Conservation (phyloP, 2,329 filamentous ascomycete species). For the Aciculosporium take region DNA sequence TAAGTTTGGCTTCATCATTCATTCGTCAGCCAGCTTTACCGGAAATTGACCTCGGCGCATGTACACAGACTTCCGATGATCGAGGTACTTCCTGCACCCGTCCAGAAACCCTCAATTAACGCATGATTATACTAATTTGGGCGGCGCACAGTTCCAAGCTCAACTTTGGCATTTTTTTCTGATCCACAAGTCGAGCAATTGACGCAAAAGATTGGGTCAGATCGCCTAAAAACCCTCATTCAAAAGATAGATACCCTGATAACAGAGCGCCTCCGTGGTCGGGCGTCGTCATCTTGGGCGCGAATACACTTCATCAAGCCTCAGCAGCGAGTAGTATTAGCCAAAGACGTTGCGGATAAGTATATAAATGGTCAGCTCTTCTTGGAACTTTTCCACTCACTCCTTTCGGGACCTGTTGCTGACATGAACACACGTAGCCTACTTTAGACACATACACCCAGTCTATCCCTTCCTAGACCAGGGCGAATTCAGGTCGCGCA, state of each 20-base stretch:
- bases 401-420: neutral
- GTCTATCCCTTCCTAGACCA: conserved; percentile 23
- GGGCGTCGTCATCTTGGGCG: neutral
- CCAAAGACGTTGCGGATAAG: neutral
- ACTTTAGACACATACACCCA: conserved; percentile 22
- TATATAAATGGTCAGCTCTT: conserved; percentile 1
- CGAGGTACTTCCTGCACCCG: neutral
- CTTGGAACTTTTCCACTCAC: neutral
- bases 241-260: conserved; percentile 9
- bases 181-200: conserved; percentile 18
- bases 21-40: neutral
- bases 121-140: neutral
- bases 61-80: conserved; percentile 4
- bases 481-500: neutral
- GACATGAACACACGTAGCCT: conserved; percentile 13
- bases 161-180: conserved; percentile 21
- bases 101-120: neutral
- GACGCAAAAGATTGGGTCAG: conserved; percentile 8
- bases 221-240: conserved; percentile 7
- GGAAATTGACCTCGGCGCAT: neutral
- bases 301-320: conserved; percentile 2
- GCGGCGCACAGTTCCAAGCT: conserved; percentile 7
- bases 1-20: neutral
- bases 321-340: neutral
- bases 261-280: neutral